Evolutionary conservation across 1,284 basidiomycete genomes (phyloP), one percentile per base, ranked within the genome.

Genomic region (Malassezia japonica): DNA sequence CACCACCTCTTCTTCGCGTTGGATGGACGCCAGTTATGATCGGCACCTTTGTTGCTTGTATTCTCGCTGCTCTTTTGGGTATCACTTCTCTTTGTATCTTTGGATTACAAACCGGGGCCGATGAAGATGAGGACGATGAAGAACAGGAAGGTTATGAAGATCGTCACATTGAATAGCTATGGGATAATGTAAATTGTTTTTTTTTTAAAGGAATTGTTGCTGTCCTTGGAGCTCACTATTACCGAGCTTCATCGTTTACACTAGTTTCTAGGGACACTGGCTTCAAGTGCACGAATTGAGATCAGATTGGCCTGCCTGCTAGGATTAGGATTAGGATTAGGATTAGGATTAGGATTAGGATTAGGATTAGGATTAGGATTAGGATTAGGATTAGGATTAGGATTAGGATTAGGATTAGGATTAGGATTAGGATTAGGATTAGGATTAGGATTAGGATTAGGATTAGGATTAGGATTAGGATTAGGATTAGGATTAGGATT

Each of bases 41-140:
- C 55, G 81, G 82, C 25, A 88, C 90, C 18, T 81, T 95, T 79
- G 79, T 81, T 1, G 87, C 85, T 0, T 88, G 86, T 66, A 82
- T 92, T 47, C 74, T 92, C 27, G 40, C 28, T 6, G 40, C 40
- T 8, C 10, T 42, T 9, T 24, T 42, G 25, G 27, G 28, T 18
- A 28, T 42, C 16, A 28, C 40, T 28, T 15, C 25, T 1, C 16
- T 32, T 10, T 42, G 40, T 21, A n/a, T 32, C 7, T 42, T 24
- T 12, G 38, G 38, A 4, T 18, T 29, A 16, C 40, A 42, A 12
- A 15, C 28, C 16, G 18, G 21, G 27, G 15, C 38, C 9, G 38
- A 40, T 6, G 38, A 40, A 6, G 38, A 40, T 23, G 38, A 40
- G 10, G 38, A 40, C 4, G 38, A 20, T 10, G 38, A 40, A 23